Evolutionary conservation across 306 rosid species (phyloP).

Genomic region (Sicyos edulis): DNA sequence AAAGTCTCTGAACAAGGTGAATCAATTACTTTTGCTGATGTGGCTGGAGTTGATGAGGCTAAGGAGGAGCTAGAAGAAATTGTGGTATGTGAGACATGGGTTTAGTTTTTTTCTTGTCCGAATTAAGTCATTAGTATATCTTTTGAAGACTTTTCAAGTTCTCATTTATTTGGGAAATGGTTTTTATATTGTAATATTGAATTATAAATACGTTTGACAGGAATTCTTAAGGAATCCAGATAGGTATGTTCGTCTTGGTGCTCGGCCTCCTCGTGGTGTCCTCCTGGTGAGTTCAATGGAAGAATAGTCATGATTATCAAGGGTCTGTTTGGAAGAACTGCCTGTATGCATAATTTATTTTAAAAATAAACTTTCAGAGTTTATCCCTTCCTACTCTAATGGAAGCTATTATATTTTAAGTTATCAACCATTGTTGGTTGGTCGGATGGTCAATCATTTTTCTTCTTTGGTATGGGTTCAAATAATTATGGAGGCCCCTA

Average conservation of each 20-base stretch:
- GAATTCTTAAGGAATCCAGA: constrained; percentile 99
- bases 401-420: too few species aligned
- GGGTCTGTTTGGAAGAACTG: background rate
- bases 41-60: constrained; percentile 98
- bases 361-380: background rate
- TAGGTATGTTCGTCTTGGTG: constrained; percentile 76
- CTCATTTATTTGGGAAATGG: constrained; percentile 1
- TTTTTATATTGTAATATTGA: constrained; percentile 25
- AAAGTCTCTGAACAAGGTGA: constrained; percentile 83
- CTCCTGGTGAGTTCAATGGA: constrained; percentile 71
- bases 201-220: constrained; percentile 42
- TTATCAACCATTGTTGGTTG: too few species aligned
- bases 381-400: background rate
- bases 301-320: constrained; percentile 6
- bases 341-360: background rate
- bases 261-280: constrained; percentile 99
- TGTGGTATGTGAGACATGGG: constrained; percentile 64
- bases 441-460: too few species aligned
- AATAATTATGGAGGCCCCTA: too few species aligned
- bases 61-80: constrained; percentile 99
- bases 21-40: constrained; percentile 81
- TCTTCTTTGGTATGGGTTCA: too few species aligned
- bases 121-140: background rate
- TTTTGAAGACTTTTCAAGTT: constrained; percentile 3
- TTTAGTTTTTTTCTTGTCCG: constrained; percentile 17